These are phyloP conservation scores for Eimeria falciformis DNA, from an alignment of 169 alveolate species.

Conservation along the genomic window DNA sequence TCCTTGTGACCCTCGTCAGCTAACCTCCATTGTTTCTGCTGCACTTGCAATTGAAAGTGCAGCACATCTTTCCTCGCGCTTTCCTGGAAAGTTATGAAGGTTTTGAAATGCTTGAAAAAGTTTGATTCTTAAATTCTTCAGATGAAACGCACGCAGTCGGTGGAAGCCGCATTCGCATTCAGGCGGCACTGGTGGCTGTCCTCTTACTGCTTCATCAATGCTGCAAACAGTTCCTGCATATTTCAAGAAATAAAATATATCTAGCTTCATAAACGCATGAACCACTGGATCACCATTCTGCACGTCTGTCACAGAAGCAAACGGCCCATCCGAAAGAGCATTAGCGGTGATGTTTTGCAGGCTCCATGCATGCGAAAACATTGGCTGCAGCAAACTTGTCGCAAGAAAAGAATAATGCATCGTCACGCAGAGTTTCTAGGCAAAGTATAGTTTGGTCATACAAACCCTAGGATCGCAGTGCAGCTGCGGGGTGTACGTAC, in stretches of 20 bases:
- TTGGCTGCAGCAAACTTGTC: not conserved
- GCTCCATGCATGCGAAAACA: not conserved
- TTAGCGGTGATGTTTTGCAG: not conserved
- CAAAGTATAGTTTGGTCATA: not conserved
- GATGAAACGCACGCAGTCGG: conserved; percentile 15
- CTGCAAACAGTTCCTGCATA: conserved; percentile 18
- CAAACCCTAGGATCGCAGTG: too few relatives aligned
- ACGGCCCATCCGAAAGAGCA: conserved; percentile 37
- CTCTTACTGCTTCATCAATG: not conserved
- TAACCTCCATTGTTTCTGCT: conserved; percentile 2
- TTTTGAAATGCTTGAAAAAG: too few relatives aligned
- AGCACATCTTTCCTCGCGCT: not conserved
- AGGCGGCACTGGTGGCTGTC: not conserved
- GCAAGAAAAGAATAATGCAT: not conserved
- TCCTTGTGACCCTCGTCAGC: not conserved
- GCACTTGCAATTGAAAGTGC: not conserved
- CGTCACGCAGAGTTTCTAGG: not conserved
- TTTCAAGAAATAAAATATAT: not conserved
- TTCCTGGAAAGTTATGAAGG: not conserved
- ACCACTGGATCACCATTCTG: not conserved
- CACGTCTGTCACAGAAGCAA: conserved; percentile 17
- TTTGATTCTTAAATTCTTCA: too few relatives aligned
- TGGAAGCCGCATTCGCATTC: conserved; percentile 46
- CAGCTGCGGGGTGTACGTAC: not conserved
- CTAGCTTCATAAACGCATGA: not conserved